Base-by-base conservation (phyloP, 805 yeast species). In the Pichia phayaonensis region DNA sequence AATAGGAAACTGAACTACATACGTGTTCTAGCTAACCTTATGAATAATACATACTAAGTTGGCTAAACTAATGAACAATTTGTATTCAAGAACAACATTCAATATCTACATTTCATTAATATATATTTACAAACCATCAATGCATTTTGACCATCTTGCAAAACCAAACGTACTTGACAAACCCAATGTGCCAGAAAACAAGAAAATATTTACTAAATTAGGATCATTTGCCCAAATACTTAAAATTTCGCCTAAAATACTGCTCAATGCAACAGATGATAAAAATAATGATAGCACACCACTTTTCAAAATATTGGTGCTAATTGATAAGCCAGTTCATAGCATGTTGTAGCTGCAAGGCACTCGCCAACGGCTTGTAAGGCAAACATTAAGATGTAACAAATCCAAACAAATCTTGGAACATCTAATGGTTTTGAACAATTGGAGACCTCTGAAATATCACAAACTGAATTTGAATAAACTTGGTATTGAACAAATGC, bases 311-410 rank as follows among this genome's bases (percentile, higher is more conserved):
- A 65, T 8, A 68, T 72, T 31, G 82, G 80, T 7, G 81, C 67
- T 59, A 76, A 66, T 3, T 79, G 71, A 61, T 77, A 78, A 0
- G 83, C 81, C 51, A 77, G 64, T 60, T 77, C 81, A 57, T 76
- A 77, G 34, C 74, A 79, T 15, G 81, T 76, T 27, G 72, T 71
- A 48, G 63, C 71, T 13, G 79, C 74, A 57, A 76, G 77, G 61
- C 80, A 76, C 60, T 78, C 82, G 46, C 80, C 76, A 11, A 71
- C 67, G 20, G 81, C 82, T 38, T 72, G 71, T 46, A 76, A 61
- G n/a, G 70, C 60, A 55, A 69, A 75, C 60, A 63, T 59, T 44
- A 55, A 40, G 1, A 61, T 27, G 36, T 62, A 58, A 63, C 62
- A 63, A 72, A 72, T 66, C 21, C 70, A 69, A 4, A 62, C 59